These are phyloP conservation scores for Termitomyces sp. DNA, from an alignment of 768 basidiomycete species.

Conservation along the genomic window DNA sequence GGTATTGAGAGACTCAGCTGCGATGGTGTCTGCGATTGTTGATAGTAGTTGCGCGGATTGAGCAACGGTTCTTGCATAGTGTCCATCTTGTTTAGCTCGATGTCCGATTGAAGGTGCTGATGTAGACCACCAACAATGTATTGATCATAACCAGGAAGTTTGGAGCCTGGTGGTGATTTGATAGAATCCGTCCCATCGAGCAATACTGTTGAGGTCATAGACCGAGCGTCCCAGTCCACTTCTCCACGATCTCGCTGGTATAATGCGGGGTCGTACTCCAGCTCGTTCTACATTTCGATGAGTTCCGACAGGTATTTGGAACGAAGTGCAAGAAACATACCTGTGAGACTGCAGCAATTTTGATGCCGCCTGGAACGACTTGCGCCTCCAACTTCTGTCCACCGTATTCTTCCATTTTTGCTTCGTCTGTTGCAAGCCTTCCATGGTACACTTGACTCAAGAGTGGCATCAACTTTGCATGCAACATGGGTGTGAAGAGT, in stretches of 20 bases:
- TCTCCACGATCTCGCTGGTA: constrained; percentile 82
- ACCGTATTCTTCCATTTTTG: constrained; percentile 73
- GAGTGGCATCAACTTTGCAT: constrained; percentile 79
- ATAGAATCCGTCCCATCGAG: constrained; percentile 41
- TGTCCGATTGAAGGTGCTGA: constrained; percentile 22
- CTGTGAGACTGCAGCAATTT: constrained; percentile 78
- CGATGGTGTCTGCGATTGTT: constrained; percentile 29
- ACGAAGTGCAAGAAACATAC: constrained; percentile 24
- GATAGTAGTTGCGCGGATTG: constrained; percentile 27
- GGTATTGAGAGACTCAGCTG: constrained; percentile 36
- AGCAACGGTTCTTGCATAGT: constrained; percentile 61
- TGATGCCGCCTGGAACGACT: constrained; percentile 72
- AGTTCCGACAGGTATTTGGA: background rate
- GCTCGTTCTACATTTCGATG: constrained; percentile 40
- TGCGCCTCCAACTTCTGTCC: constrained; percentile 73
- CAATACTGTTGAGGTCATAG: constrained; percentile 56
- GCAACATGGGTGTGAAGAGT: constrained; percentile 84
- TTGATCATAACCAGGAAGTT: constrained; percentile 44
- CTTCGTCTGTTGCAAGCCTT: constrained; percentile 54
- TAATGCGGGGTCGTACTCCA: constrained; percentile 77
- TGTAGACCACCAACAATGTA: constrained; percentile 50
- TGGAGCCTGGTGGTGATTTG: constrained; percentile 28
- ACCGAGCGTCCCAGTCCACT: constrained; percentile 82
- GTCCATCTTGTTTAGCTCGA: constrained; percentile 56
- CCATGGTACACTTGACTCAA: constrained; percentile 73